Evolutionary conservation across 306 rosid species (phyloP).

Genomic region (Urtica urens): DNA sequence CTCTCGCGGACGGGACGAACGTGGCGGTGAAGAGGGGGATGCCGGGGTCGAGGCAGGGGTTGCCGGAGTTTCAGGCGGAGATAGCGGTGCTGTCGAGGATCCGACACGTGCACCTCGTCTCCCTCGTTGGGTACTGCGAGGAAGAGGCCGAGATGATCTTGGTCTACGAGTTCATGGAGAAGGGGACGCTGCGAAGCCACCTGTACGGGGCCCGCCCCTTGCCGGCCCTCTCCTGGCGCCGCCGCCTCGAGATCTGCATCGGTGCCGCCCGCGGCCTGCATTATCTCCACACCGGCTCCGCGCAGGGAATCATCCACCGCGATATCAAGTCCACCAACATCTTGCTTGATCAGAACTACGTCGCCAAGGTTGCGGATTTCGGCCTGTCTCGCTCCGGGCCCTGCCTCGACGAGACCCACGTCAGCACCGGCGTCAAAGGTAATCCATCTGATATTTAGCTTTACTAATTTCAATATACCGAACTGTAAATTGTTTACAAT

Average conservation of each 20-base stretch:
- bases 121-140: constrained; percentile 87
- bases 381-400: constrained; percentile 97
- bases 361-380: constrained; percentile 96
- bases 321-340: constrained; percentile 96
- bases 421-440: constrained; percentile 95
- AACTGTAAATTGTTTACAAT: too few species aligned
- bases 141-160: constrained; percentile 95
- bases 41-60: constrained; percentile 98
- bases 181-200: constrained; percentile 74
- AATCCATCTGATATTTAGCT: too few species aligned
- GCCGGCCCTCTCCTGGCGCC: constrained; percentile 72
- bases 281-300: constrained; percentile 94
- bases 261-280: constrained; percentile 95
- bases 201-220: constrained; percentile 45
- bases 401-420: constrained; percentile 81
- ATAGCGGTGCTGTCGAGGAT: constrained; percentile 73
- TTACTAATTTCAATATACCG: too few species aligned
- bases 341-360: constrained; percentile 68
- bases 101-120: constrained; percentile 89
- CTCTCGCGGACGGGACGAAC: constrained; percentile 55
- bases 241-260: constrained; percentile 87
- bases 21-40: constrained; percentile 95
- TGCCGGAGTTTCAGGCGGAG: constrained; percentile 93
- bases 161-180: constrained; percentile 84
- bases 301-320: constrained; percentile 96